phyloP scores from a whole-genome alignment of 2,329 filamentous ascomycete species.

The Talaromyces piceae region DNA sequence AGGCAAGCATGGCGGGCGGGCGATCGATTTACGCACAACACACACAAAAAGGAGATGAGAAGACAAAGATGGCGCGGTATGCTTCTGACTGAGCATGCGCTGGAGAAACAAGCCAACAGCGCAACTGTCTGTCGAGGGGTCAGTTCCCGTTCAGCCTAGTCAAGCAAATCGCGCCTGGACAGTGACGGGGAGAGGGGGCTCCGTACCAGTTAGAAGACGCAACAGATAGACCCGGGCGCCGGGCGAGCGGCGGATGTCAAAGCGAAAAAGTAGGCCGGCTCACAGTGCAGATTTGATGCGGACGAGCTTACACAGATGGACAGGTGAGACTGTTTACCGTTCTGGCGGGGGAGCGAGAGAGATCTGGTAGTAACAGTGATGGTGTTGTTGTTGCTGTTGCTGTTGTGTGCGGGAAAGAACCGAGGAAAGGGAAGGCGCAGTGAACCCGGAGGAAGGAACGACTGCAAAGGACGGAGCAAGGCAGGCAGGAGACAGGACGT shows the following conservation, averaged over 20 bases:
- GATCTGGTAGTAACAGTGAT: background rate
- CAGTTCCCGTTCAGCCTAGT: no score
- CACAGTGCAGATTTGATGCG: background rate
- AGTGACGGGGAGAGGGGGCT: background rate
- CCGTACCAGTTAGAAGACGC: background rate
- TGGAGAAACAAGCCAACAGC: background rate
- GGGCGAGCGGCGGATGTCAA: background rate
- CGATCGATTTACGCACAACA: no score
- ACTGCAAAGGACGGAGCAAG: no score
- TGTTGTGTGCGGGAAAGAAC: background rate
- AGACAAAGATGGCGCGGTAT: no score
- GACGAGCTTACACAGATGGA: background rate
- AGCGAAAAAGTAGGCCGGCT: background rate
- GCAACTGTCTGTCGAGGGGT: no score
- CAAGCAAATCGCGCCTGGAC: no score
- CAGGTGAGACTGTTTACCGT: no score
- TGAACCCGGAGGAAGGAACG: no score
- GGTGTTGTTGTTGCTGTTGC: background rate
- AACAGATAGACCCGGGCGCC: background rate
- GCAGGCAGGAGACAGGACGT: background rate
- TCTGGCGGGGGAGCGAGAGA: background rate
- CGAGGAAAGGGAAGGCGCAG: background rate
- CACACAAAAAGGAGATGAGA: no score
- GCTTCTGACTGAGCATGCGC: background rate
- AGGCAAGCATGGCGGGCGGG: slow-evolving; percentile 21